These are phyloP conservation scores for Pestalotiopsis sp. DNA, from an alignment of 2,329 filamentous ascomycete genomes.

Conservation along the genomic window DNA sequence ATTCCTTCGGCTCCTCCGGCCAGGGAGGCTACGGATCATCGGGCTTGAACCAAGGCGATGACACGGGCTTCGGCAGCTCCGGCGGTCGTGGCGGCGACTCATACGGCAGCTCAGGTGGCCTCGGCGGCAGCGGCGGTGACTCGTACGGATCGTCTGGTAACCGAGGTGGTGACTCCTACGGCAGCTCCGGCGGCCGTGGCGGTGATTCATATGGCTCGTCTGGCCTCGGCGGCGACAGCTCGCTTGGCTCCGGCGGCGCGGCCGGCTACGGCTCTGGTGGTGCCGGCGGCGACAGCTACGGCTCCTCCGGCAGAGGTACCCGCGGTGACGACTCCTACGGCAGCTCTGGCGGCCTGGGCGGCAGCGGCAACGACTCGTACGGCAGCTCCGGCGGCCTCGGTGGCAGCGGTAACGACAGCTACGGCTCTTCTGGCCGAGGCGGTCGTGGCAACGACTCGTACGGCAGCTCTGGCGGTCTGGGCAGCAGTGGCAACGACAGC, in stretches of 20 bases:
- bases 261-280: slow-evolving; percentile 4
- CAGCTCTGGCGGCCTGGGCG: slow-evolving; percentile 17
- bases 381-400: not conserved
- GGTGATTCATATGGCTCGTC: slow-evolving; percentile 18
- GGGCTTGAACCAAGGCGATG: slow-evolving; percentile 14
- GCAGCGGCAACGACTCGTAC: slow-evolving; percentile 16
- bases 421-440: slow-evolving; percentile 16
- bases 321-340: slow-evolving; percentile 25
- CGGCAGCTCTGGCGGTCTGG: slow-evolving; percentile 20
- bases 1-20: slow-evolving; percentile 7
- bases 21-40: slow-evolving; percentile 20
- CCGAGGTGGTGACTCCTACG: slow-evolving; percentile 23
- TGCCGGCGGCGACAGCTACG: slow-evolving; percentile 14
- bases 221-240: slow-evolving; percentile 16
- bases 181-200: slow-evolving; percentile 17
- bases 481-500: slow-evolving; percentile 29
- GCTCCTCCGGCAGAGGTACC: slow-evolving; percentile 9
- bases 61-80: slow-evolving; percentile 13
- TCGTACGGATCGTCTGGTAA: slow-evolving; percentile 19
- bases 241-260: slow-evolving; percentile 13
- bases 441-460: slow-evolving; percentile 24
- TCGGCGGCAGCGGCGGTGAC: slow-evolving; percentile 20
- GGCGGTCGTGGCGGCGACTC: slow-evolving; percentile 16
- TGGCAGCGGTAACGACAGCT: slow-evolving; percentile 23
- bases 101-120: not conserved